A percentile compares a stretch with the other conserved stretches of the same genome.
Conservation (phyloP, 2,329 filamentous ascomycete genomes). For the Sclerotinia glacialis region DNA sequence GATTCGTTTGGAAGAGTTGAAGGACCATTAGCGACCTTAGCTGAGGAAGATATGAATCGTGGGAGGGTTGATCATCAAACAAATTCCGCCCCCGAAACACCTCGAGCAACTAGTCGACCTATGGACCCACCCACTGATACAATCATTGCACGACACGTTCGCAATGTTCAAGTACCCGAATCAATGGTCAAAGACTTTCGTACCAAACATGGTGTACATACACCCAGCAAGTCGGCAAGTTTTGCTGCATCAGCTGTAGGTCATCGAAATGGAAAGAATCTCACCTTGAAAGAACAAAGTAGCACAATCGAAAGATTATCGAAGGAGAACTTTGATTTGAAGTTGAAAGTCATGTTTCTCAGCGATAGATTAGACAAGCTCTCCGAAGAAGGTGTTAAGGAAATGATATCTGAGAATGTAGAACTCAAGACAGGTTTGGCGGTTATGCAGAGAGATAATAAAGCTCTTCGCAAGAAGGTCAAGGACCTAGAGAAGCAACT, state of each 20-base stretch:
- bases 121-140: slow-evolving; percentile 76
- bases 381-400: slow-evolving; percentile 93
- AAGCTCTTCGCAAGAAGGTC: slow-evolving; percentile 73
- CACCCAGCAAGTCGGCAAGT: slow-evolving; percentile 51
- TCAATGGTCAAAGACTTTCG: slow-evolving; percentile 84
- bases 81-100: slow-evolving; percentile 61
- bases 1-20: slow-evolving; percentile 42
- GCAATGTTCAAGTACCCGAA: slow-evolving; percentile 86
- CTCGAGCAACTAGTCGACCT: slow-evolving; percentile 56
- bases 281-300: slow-evolving; percentile 96
- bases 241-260: slow-evolving; percentile 50
- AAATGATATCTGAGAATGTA: slow-evolving; percentile 97
- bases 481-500: slow-evolving; percentile 84
- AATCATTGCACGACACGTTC: slow-evolving; percentile 80
- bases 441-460: slow-evolving; percentile 87
- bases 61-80: slow-evolving; percentile 47
- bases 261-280: slow-evolving; percentile 58
- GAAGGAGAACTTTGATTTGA: slow-evolving; percentile 97
- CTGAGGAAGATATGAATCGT: slow-evolving; percentile 53
- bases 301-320: slow-evolving; percentile 93
- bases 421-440: slow-evolving; percentile 89
- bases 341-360: slow-evolving; percentile 95
- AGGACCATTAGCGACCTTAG: slow-evolving; percentile 53
- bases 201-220: slow-evolving; percentile 65
- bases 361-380: slow-evolving; percentile 90